Percentiles rank a stretch among this genome's conserved stretches.
These are phyloP conservation scores for Chlamydomonas asymmetrica DNA, from an alignment of 139 green algal genomes.

Conservation along the genomic window DNA sequence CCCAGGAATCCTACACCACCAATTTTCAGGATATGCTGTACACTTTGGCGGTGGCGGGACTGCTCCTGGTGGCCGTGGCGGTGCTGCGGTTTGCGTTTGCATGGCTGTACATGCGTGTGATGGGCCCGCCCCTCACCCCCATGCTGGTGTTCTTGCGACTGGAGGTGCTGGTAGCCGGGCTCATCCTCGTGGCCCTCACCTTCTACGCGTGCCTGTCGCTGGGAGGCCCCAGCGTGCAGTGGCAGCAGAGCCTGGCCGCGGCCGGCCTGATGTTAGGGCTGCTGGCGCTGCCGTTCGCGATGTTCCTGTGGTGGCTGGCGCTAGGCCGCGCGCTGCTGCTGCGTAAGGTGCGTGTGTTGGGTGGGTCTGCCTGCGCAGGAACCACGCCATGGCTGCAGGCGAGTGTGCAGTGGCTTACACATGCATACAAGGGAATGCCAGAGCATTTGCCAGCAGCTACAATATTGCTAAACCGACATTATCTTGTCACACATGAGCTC, in stretches of 20 bases:
- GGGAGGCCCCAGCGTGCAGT: background rate
- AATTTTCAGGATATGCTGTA: slow-evolving; percentile 10
- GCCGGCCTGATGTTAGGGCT: background rate
- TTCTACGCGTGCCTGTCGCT: slow-evolving; percentile 28
- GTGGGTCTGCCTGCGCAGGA: too few relatives aligned
- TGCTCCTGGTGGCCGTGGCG: background rate
- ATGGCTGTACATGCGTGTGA: background rate
- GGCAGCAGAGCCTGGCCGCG: background rate
- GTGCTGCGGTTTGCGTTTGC: background rate
- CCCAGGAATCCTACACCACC: background rate
- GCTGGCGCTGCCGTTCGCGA: slow-evolving; percentile 19
- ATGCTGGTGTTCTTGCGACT: slow-evolving; percentile 17
- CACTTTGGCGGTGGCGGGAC: background rate
- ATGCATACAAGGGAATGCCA: too few relatives aligned
- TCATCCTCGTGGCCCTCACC: slow-evolving; percentile 30
- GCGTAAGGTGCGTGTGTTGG: too few relatives aligned
- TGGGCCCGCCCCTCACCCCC: background rate
- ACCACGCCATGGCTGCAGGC: too few relatives aligned
- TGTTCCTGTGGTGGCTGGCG: slow-evolving; percentile 37
- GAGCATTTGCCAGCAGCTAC: too few relatives aligned
- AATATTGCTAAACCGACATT: too few relatives aligned
- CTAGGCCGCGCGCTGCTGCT: slow-evolving; percentile 6
- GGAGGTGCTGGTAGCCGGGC: background rate
- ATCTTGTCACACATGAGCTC: too few relatives aligned
- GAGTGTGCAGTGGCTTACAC: too few relatives aligned